A percentile compares a stretch with the other conserved stretches of the same genome.
These are phyloP conservation scores for Botrytis tulipae DNA, from an alignment of 2,329 filamentous ascomycete genomes.

Conservation along the genomic window DNA sequence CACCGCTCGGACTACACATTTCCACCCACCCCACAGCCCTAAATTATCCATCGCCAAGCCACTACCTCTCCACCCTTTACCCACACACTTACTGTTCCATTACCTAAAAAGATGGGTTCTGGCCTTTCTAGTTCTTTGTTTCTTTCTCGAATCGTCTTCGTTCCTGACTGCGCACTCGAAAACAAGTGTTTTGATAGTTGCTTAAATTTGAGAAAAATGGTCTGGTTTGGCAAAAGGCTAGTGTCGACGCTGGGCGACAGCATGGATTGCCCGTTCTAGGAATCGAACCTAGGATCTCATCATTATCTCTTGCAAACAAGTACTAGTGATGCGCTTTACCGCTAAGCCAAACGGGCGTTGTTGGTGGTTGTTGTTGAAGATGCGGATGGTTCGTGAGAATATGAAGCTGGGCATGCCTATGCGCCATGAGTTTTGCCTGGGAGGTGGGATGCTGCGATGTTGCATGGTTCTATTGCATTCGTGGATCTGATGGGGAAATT, in stretches of 20 bases:
- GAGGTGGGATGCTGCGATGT: background rate
- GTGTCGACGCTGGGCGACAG: rapidly evolving
- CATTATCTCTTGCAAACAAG: background rate
- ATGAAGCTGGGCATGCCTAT: rapidly evolving
- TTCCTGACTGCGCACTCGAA: background rate
- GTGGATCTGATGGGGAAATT: background rate
- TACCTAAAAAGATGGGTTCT: background rate
- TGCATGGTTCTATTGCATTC: background rate
- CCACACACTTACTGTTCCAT: background rate
- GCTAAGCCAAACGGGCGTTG: constrained; percentile 18
- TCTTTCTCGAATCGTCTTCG: too few relatives aligned
- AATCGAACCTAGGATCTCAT: constrained; percentile 20
- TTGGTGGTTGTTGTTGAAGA: background rate
- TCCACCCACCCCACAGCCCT: constrained; percentile 5
- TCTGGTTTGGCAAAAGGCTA: rapidly evolving
- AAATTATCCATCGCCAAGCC: constrained; percentile 1
- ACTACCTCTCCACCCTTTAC: background rate
- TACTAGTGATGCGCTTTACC: constrained; percentile 20
- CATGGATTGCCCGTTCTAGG: background rate
- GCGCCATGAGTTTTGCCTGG: background rate
- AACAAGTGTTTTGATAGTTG: background rate
- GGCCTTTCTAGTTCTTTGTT: too few relatives aligned
- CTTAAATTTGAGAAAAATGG: background rate
- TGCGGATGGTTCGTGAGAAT: too few relatives aligned
- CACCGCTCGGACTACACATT: background rate